phyloP scores from a whole-genome alignment of 805 yeast species.

The Hanseniaspora vineae region DNA sequence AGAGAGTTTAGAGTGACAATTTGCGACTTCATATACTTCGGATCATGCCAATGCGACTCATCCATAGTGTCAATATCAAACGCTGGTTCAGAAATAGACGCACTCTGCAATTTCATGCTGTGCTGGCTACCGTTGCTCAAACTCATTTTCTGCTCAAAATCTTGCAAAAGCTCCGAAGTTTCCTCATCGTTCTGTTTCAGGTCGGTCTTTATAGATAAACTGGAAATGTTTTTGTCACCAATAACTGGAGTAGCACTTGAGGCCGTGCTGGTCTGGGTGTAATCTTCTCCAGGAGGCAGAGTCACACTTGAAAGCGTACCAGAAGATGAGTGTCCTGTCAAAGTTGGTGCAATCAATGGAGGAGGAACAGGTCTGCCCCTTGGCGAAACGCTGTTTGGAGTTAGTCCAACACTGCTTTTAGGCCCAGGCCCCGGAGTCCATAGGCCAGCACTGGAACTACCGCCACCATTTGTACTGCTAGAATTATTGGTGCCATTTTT shows the following conservation, averaged over 20 bases:
- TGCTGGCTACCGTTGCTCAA: not conserved
- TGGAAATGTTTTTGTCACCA: not conserved
- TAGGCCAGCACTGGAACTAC: no score
- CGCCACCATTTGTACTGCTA: not conserved
- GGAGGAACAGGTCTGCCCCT: slow-evolving; percentile 7
- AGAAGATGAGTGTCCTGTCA: no score
- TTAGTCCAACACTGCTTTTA: not conserved
- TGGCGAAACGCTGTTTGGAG: slow-evolving; percentile 4
- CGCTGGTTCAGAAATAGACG: not conserved
- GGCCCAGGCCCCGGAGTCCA: not conserved
- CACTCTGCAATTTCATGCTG: not conserved
- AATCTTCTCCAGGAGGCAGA: not conserved
- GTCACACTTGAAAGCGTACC: not conserved
- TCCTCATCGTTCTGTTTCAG: not conserved
- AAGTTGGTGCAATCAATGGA: not conserved
- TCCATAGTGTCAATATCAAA: slow-evolving; percentile 42
- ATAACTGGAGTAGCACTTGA: not conserved
- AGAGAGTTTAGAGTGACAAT: slow-evolving; percentile 57
- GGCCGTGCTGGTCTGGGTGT: no score
- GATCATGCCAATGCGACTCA: slow-evolving; percentile 61
- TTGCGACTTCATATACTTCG: slow-evolving; percentile 39
- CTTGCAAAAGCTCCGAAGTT: slow-evolving; percentile 1
- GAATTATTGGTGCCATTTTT: not conserved
- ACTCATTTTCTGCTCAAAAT: slow-evolving; percentile 2
- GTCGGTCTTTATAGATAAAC: not conserved